A percentile compares a stretch with the other conserved stretches of the same genome.
These are phyloP conservation scores for Phytophthora aleatoria DNA, from an alignment of 352 stramenopile species.

Conservation along the genomic window DNA sequence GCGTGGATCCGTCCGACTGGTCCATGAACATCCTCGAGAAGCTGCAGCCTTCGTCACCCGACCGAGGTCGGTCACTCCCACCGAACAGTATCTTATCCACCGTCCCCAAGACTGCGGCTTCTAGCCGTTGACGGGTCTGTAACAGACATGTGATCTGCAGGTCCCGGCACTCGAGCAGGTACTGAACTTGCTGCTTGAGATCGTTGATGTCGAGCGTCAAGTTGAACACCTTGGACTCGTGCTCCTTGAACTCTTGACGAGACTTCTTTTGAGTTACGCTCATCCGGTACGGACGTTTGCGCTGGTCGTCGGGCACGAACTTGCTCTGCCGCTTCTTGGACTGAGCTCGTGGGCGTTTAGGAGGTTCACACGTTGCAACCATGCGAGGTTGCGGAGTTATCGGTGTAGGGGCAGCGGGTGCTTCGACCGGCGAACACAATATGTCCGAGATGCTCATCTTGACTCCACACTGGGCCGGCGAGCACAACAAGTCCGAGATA, in stretches of 20 bases:
- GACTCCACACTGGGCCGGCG: constrained; percentile 1
- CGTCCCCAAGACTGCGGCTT: constrained; percentile 18
- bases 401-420: not conserved
- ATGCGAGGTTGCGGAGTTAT: not conserved
- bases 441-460: constrained; percentile 21
- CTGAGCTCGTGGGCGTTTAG: not conserved
- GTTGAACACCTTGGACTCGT: constrained; percentile 32
- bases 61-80: constrained; percentile 14
- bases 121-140: constrained; percentile 22
- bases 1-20: constrained; percentile 19
- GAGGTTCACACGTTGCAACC: constrained; percentile 12
- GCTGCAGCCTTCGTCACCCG: constrained; percentile 31
- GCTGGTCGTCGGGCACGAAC: constrained; percentile 19
- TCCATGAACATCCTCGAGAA: constrained; percentile 39
- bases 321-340: constrained; percentile 18
- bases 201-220: constrained; percentile 38
- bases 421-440: constrained; percentile 16
- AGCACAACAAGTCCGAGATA: constrained; percentile 19
- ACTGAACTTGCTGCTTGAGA: constrained; percentile 37
- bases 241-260: constrained; percentile 12
- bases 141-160: constrained; percentile 28
- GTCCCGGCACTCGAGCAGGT: constrained; percentile 26
- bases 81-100: constrained; percentile 33
- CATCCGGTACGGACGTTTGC: constrained; percentile 31
- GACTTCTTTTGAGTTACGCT: constrained; percentile 22